Base-by-base conservation (phyloP, 192 early-diverging fungal species). In the Glomus cerebriforme region DNA sequence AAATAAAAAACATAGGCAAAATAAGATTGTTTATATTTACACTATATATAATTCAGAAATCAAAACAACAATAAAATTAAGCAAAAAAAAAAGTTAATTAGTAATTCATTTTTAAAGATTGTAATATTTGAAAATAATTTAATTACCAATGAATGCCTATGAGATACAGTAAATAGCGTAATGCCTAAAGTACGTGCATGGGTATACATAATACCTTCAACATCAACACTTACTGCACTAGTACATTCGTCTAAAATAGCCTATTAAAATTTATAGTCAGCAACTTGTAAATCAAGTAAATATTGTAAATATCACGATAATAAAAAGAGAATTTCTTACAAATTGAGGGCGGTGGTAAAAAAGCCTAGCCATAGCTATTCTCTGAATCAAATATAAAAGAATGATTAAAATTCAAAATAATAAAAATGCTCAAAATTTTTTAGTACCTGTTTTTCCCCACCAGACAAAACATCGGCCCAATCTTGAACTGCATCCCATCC, bases 321-420 rank as follows among this genome's bases (percentile, higher is more conserved):
- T 5, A 67, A 35, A 32, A 32, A 75, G 43, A 24, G 9, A 59
- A 49, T 17, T 35, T 79, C 82, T 85, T 85, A 91, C 95, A 82
- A 90, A 96, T 69, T 90, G 89, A 10, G 95, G 95, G 27, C 82
- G 83, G 84, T 96, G 95, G 84, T 95, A 96, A 77, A 95, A 95
- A 32, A 96, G 79, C 17, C 95, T 82, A n/a, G 94, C 94, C 93
- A 95, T 93, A 9, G 92, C 92, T 32, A 96, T 92, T 70, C 87
- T 80, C 73, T 78, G 3, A 17, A 1, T 4, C 22, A 34, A 78
- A 49, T 65, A 78, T 58, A 75, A 67, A 32, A 47, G 3, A 5
- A 39, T 35, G n/a, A 31, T 0, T 7, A 79, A 74, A 34, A 19
- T 6, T 27, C 58, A 37, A 47, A n/a, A 9, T 10, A 64, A 26